phyloP scores from a whole-genome alignment of 768 basidiomycete genomes.

The Asterophora parasitica region DNA sequence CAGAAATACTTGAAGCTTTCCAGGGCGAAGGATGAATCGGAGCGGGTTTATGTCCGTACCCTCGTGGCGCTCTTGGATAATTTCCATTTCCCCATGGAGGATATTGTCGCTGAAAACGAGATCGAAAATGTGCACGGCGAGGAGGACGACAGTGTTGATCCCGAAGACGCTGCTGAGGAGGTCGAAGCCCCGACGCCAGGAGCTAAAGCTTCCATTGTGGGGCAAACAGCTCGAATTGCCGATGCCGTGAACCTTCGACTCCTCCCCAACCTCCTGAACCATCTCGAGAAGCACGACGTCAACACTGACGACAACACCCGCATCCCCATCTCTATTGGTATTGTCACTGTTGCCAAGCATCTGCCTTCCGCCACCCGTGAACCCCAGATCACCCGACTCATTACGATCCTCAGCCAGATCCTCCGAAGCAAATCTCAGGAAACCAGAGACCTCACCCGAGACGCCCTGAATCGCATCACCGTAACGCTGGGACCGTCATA shows the following conservation, averaged over 20 bases:
- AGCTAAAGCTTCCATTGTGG: background rate
- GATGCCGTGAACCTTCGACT: constrained; percentile 75
- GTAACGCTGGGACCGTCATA: constrained; percentile 68
- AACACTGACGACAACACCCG: constrained; percentile 81
- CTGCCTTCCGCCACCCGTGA: constrained; percentile 63
- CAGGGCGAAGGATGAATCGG: constrained; percentile 61
- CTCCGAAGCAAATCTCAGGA: constrained; percentile 94
- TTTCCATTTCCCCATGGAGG: constrained; percentile 88
- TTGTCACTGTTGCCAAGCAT: constrained; percentile 77
- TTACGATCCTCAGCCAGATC: constrained; percentile 85
- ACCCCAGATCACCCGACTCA: constrained; percentile 65
- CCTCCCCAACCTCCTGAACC: constrained; percentile 72
- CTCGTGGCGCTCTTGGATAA: constrained; percentile 82
- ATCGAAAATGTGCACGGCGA: constrained; percentile 30
- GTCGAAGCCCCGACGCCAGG: background rate
- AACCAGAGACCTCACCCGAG: constrained; percentile 80
- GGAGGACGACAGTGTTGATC: constrained; percentile 20
- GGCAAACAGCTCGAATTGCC: constrained; percentile 42
- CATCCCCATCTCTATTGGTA: constrained; percentile 84
- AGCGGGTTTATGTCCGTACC: constrained; percentile 79
- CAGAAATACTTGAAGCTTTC: constrained; percentile 75
- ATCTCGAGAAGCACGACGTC: constrained; percentile 75
- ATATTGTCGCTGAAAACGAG: constrained; percentile 33
- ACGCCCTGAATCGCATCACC: constrained; percentile 78
- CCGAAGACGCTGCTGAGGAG: constrained; percentile 4